Evolutionary conservation across 192 early-diverging fungal species (phyloP).

Genomic region (Coemansia guatemalensis): DNA sequence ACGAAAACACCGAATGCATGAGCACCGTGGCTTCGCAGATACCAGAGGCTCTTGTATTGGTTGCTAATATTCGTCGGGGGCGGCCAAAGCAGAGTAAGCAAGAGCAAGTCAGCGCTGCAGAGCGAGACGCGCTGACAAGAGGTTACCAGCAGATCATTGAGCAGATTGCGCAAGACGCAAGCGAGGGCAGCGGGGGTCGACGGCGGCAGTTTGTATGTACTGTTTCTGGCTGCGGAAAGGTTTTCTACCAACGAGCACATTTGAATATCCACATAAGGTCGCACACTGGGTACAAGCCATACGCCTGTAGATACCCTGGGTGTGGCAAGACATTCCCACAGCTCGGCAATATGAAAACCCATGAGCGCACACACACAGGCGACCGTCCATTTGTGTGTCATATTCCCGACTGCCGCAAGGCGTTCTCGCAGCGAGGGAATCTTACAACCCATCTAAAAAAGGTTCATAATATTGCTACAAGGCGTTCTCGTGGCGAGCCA

Average conservation of each 20-base stretch:
- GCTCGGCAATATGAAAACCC: slow-evolving; percentile 80
- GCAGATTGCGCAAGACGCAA: slow-evolving; percentile 49
- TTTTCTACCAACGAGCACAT: slow-evolving; percentile 70
- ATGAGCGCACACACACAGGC: slow-evolving; percentile 75
- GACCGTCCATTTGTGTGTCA: slow-evolving; percentile 77
- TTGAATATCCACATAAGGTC: slow-evolving; percentile 71
- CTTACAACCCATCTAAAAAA: slow-evolving; percentile 56
- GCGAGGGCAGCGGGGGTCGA: slow-evolving; percentile 43
- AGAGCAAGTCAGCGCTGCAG: slow-evolving; percentile 7
- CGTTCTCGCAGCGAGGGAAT: slow-evolving; percentile 77
- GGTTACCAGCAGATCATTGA: slow-evolving; percentile 42
- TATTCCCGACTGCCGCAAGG: slow-evolving; percentile 61
- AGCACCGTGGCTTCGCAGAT: slow-evolving; percentile 43
- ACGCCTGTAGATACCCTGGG: slow-evolving; percentile 60
- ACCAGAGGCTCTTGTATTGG: slow-evolving; percentile 42
- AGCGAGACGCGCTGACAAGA: slow-evolving; percentile 21
- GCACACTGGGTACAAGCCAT: slow-evolving; percentile 56
- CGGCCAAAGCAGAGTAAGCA: slow-evolving; percentile 44
- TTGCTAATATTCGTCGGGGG: slow-evolving; percentile 45
- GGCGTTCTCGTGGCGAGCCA: background rate
- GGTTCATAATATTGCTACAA: slow-evolving; percentile 25
- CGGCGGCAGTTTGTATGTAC: slow-evolving; percentile 53
- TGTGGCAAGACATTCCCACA: slow-evolving; percentile 82
- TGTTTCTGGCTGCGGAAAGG: slow-evolving; percentile 58
- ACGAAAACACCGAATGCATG: background rate